These are phyloP conservation scores for Persicaria maculosa DNA, from an alignment of 148 eudicot species.

Conservation along the genomic window DNA sequence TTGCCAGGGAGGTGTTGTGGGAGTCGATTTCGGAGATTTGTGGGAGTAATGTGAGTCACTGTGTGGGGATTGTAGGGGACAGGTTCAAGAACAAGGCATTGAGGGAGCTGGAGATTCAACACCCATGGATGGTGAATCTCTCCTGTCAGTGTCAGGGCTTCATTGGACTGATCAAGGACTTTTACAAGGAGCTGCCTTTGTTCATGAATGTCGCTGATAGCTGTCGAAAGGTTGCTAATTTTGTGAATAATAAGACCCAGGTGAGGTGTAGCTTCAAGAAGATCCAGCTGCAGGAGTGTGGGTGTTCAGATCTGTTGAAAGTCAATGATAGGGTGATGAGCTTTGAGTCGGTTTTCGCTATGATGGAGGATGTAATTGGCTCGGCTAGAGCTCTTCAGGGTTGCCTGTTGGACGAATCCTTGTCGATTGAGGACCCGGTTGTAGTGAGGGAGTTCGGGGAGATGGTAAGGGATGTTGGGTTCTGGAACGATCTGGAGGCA, in stretches of 20 bases:
- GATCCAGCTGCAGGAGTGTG: conserved; percentile 64
- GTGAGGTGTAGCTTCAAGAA: conserved; percentile 53
- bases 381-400: conserved; percentile 59
- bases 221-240: conserved; percentile 61
- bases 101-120: conserved; percentile 60
- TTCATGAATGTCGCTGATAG: conserved; percentile 62
- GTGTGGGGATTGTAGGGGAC: conserved; percentile 82
- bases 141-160: conserved; percentile 77
- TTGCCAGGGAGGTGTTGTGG: conserved; percentile 76
- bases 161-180: conserved; percentile 64
- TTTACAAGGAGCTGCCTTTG: conserved; percentile 63
- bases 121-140: conserved; percentile 94
- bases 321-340: conserved; percentile 23
- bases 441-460: conserved; percentile 60
- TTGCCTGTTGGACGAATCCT: conserved; percentile 59
- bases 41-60: conserved; percentile 52
- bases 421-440: conserved; percentile 60
- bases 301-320: conserved; percentile 44
- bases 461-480: conserved; percentile 68
- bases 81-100: conserved; percentile 68
- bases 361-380: conserved; percentile 67
- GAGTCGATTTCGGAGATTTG: conserved; percentile 61
- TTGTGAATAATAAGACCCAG: conserved; percentile 52
- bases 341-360: conserved; percentile 36
- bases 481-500: conserved; percentile 85